These are phyloP conservation scores for Talaromyces proteolyticus DNA, from an alignment of 495 filamentous ascomycete genomes.

Conservation along the genomic window DNA sequence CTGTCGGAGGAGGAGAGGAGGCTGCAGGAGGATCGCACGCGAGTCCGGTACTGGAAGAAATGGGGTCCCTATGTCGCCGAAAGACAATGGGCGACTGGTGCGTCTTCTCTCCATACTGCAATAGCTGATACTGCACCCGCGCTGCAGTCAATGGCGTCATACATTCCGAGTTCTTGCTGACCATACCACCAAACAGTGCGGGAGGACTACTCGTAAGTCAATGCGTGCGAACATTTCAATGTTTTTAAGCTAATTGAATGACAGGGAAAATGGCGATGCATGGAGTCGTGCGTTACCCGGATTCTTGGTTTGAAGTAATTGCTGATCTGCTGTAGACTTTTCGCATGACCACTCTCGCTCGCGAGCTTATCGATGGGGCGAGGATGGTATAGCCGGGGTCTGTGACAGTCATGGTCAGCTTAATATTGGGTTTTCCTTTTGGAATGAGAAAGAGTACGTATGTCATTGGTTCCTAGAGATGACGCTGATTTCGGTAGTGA, in stretches of 20 bases:
- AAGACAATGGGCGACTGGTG: constrained; percentile 86
- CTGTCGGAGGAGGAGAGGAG: constrained; percentile 83
- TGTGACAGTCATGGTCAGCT: constrained; percentile 85
- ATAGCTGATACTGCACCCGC: too few relatives aligned
- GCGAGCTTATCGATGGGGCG: constrained; percentile 87
- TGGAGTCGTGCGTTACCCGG: constrained; percentile 73
- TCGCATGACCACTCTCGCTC: constrained; percentile 86
- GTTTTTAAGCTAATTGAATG: not conserved
- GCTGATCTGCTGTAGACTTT: constrained; percentile 56
- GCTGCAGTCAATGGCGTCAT: constrained; percentile 5
- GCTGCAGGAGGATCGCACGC: constrained; percentile 75
- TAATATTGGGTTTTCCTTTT: constrained; percentile 93
- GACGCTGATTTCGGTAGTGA: constrained; percentile 44
- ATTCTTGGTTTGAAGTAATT: not conserved
- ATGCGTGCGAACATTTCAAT: too few relatives aligned
- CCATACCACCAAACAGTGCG: constrained; percentile 52
- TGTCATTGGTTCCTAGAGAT: not conserved
- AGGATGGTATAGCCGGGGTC: constrained; percentile 95
- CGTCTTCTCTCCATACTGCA: too few relatives aligned
- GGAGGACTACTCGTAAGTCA: constrained; percentile 84
- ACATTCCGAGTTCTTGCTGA: not conserved
- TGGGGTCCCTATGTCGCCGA: constrained; percentile 67
- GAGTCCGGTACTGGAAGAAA: constrained; percentile 87
- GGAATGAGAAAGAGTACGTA: constrained; percentile 91
- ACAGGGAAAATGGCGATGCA: constrained; percentile 74